These are phyloP conservation scores for Nevesoporus exiguus DNA, from an alignment of 768 basidiomycete species.

Conservation along the genomic window DNA sequence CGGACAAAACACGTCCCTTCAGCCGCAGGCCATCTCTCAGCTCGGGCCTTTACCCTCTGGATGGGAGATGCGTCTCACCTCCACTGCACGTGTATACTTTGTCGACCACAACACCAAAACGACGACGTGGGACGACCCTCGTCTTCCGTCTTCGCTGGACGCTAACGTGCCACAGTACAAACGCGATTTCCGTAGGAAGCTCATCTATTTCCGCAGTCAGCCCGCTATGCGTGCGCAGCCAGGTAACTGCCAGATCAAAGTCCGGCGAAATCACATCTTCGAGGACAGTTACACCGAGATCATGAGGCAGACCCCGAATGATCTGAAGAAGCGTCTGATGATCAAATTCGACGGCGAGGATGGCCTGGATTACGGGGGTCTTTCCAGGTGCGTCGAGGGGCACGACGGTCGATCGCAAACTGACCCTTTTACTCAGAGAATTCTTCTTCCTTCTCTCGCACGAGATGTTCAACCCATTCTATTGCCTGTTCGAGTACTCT, in stretches of 20 bases:
- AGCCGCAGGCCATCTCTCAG: conserved; percentile 94
- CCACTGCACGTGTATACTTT: conserved; percentile 97
- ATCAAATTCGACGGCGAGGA: conserved; percentile 99
- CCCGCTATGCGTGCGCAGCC: conserved; percentile 98
- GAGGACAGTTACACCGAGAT: conserved; percentile 99
- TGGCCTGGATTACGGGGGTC: conserved; percentile 96
- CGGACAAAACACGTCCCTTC: conserved; percentile 82
- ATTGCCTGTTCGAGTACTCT: conserved; percentile 99
- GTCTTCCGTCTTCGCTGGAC: conserved; percentile 91
- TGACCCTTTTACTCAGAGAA: conserved; percentile 56
- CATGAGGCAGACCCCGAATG: conserved; percentile 98
- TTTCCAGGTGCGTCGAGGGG: conserved; percentile 69
- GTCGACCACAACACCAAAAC: conserved; percentile 99
- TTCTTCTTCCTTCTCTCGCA: conserved; percentile 99
- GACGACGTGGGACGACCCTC: conserved; percentile 99
- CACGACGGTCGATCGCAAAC: background rate
- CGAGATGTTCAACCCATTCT: conserved; percentile 99
- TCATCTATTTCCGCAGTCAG: conserved; percentile 99
- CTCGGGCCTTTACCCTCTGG: conserved; percentile 96
- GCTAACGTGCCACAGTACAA: conserved; percentile 99
- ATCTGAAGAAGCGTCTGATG: conserved; percentile 98
- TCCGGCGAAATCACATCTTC: conserved; percentile 96
- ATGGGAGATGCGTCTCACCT: conserved; percentile 99
- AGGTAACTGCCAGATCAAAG: conserved; percentile 99
- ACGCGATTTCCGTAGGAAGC: conserved; percentile 97